These are phyloP conservation scores for Xanthoparmelia taractica DNA, from an alignment of 495 filamentous ascomycete genomes.

Conservation along the genomic window DNA sequence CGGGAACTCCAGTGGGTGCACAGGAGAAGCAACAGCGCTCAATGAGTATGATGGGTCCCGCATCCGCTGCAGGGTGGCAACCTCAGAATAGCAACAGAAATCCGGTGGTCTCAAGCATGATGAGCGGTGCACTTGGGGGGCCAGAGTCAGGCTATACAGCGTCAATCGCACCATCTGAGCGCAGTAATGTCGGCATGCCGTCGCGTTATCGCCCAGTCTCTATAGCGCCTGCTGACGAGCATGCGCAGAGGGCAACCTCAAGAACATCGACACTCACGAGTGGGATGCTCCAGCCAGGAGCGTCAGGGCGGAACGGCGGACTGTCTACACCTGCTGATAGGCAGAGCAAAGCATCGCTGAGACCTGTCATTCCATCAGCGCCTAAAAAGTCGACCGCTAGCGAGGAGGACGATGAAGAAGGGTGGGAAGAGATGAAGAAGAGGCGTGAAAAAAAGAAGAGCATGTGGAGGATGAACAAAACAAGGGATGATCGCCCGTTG, in stretches of 20 bases:
- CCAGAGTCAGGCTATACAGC: constrained; percentile 49
- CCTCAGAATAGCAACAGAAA: constrained; percentile 29
- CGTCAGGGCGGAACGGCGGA: constrained; percentile 15
- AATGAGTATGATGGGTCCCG: constrained; percentile 76
- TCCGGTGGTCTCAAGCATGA: constrained; percentile 31
- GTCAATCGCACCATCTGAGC: constrained; percentile 86
- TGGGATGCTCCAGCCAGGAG: constrained; percentile 35
- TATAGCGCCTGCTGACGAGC: constrained; percentile 30
- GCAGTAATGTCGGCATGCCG: constrained; percentile 84
- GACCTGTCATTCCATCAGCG: constrained; percentile 29
- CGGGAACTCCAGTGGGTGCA: constrained; percentile 22
- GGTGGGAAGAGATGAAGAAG: constrained; percentile 79
- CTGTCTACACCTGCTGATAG: constrained; percentile 17
- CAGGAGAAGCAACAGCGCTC: constrained; percentile 45
- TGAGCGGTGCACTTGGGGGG: constrained; percentile 28
- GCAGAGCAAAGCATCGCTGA: constrained; percentile 23
- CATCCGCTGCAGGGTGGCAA: constrained; percentile 48
- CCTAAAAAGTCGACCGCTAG: constrained; percentile 29
- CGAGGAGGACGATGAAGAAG: constrained; percentile 77
- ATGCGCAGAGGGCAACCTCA: constrained; percentile 29
- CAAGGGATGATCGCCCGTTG: constrained; percentile 19
- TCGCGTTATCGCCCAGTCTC: constrained; percentile 92
- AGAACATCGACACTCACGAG: constrained; percentile 35
- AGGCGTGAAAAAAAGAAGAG: constrained; percentile 74
- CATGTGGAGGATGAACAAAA: constrained; percentile 63